A percentile compares a stretch with the other conserved stretches of the same genome.
Evolutionary conservation across 2,329 filamentous ascomycete species (phyloP).

Genomic region (Sarocladium brachiariae): DNA sequence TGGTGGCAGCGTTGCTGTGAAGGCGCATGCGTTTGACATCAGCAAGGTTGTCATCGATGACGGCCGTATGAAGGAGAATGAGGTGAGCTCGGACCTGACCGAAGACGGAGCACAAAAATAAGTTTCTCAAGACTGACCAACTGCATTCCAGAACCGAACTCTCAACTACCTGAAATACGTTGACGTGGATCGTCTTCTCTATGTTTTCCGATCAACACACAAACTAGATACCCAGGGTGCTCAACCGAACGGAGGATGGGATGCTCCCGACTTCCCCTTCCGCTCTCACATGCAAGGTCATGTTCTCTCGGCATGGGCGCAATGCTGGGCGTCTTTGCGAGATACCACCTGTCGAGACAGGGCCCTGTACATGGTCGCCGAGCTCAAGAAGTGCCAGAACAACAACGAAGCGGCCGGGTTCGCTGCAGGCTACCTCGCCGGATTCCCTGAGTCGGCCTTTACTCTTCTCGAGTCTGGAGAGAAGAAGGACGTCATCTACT

Average conservation of each 20-base stretch:
- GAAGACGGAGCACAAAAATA: background rate
- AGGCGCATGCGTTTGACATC: constrained; percentile 9
- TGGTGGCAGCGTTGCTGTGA: background rate
- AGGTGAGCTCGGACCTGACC: background rate
- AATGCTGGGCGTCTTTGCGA: constrained; percentile 37
- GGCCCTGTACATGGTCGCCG: constrained; percentile 38
- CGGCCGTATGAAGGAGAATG: constrained; percentile 11
- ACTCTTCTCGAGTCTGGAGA: constrained; percentile 33
- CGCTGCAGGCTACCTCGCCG: constrained; percentile 38
- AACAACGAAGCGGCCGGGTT: constrained; percentile 41
- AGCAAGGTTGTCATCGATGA: constrained; percentile 8
- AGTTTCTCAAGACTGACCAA: background rate
- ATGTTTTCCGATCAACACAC: constrained; percentile 41
- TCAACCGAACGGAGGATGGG: constrained; percentile 42
- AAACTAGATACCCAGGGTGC: constrained; percentile 39
- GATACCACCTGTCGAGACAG: constrained; percentile 37
- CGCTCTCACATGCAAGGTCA: constrained; percentile 45
- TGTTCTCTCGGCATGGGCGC: constrained; percentile 41
- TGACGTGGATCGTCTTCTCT: constrained; percentile 38
- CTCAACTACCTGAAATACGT: constrained; percentile 38
- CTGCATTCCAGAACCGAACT: constrained; percentile 34
- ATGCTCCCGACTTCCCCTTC: constrained; percentile 47
- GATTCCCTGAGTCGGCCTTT: constrained; percentile 46
- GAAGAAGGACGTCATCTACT: constrained; percentile 42
- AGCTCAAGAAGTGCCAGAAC: constrained; percentile 42